Base-by-base conservation (phyloP, 2,329 filamentous ascomycete species). In the Colletotrichum scovillei region DNA sequence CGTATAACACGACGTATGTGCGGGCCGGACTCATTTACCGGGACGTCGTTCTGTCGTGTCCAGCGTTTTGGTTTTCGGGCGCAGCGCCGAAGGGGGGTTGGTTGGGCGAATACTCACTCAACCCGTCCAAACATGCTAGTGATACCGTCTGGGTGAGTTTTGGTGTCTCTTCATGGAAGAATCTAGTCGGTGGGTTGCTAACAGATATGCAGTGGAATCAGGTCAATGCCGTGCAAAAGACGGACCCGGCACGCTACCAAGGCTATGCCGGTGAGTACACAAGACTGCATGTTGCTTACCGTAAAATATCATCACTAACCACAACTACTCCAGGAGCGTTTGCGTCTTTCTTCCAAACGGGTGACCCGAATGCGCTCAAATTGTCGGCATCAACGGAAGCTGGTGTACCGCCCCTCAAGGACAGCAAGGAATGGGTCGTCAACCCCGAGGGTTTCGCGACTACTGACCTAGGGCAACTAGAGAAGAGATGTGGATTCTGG, bases 1-100 rank as follows among this genome's bases (percentile, higher is more conserved):
- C 76, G 4, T 91, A 89, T 75, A 87, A 88, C 67, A 85, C 85
- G 0, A 86, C 86, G 0, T 88, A 86, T 63, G 81, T 84, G 1
- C 82, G 89, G 26, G 90, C 90, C 0, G 89, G 89, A 0, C 77
- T 92, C 22, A 79, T 92, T 1, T 92, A 88, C 74, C 81, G 90
- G 14, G 90, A 92, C 76, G 80, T 88, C 0, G 86, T 90, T 0
- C 84, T 92, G 8, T 86, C 90, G 0, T 92, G 90, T 78, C 90
- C 90, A 0, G 86, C 86, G 2, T 88, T 88, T 73, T 92, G 90
- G 90, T 83, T 88, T 73, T 83, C 87, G 0, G 79, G 80, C 3
- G 82, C 84, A 2, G 86, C 88, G 1, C 78, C 79, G 1, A 78
- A 78, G 19, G 82, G 82, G 1, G 84, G 88, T 2, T 92, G 88